Conservation (phyloP, 2,329 filamentous ascomycete genomes). For the Aspergillus pseudonomiae region DNA sequence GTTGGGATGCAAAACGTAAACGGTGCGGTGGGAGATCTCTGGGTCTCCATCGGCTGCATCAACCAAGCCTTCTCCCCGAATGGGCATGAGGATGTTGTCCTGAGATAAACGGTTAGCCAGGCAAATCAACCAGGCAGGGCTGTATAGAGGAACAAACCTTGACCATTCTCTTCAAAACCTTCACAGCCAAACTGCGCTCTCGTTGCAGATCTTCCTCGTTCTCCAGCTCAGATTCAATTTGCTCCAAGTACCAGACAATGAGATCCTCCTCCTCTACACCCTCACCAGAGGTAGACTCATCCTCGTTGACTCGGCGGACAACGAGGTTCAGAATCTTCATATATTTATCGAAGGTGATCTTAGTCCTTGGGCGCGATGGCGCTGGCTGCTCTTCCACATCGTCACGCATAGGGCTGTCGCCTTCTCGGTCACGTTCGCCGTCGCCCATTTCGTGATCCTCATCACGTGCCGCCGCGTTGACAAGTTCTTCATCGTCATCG, state of each 20-base stretch:
- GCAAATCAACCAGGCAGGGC: not conserved
- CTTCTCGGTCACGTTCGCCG: slow-evolving; percentile 48
- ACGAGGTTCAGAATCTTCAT: slow-evolving; percentile 85
- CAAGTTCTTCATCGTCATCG: slow-evolving; percentile 69
- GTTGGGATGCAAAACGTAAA: slow-evolving; percentile 94
- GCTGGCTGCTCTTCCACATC: slow-evolving; percentile 48
- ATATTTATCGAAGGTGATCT: slow-evolving; percentile 95
- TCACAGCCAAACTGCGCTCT: slow-evolving; percentile 72
- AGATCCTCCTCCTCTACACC: slow-evolving; percentile 84
- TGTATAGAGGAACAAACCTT: slow-evolving; percentile 64
- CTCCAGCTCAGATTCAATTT: slow-evolving; percentile 80
- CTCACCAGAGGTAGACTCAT: slow-evolving; percentile 74
- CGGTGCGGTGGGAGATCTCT: slow-evolving; percentile 52
- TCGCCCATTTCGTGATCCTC: slow-evolving; percentile 54
- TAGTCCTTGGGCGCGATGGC: slow-evolving; percentile 59
- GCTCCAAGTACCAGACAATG: slow-evolving; percentile 87
- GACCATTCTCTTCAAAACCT: slow-evolving; percentile 94
- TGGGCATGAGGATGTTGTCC: slow-evolving; percentile 64
- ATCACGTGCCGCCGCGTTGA: slow-evolving; percentile 49
- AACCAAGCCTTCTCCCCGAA: slow-evolving; percentile 84
- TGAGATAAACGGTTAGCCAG: slow-evolving; percentile 24
- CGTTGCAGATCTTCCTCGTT: slow-evolving; percentile 78
- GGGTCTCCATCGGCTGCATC: slow-evolving; percentile 66
- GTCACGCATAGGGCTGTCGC: slow-evolving; percentile 58
- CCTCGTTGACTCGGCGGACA: slow-evolving; percentile 79